Conservation (phyloP, 169 alveolate species). For the Perkinsus marinus region DNA sequence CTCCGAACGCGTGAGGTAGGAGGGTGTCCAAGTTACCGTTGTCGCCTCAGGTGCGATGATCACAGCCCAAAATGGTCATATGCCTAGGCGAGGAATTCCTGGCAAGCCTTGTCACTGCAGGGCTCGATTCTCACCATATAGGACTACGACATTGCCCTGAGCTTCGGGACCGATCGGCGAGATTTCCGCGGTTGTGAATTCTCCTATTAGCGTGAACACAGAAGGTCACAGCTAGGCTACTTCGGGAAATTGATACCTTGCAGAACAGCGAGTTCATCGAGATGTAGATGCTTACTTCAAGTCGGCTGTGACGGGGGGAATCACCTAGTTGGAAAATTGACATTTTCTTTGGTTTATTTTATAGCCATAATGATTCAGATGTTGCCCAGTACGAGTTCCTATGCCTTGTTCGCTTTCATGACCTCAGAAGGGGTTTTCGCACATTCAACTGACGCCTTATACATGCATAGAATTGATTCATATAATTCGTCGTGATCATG, state of each 20-base stretch:
- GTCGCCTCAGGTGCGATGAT: neutral
- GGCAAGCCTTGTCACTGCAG: no score
- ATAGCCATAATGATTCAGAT: neutral
- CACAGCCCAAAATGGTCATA: neutral
- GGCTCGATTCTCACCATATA: no score
- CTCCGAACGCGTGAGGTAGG: neutral
- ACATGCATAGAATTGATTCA: no score
- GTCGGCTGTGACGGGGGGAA: neutral
- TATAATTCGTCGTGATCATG: neutral
- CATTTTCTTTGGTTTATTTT: neutral
- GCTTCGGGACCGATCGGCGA: no score
- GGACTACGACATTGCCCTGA: no score
- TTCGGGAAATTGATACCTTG: no score
- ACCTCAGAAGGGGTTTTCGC: neutral
- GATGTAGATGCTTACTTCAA: neutral
- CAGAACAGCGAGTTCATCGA: neutral
- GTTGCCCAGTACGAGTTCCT: neutral
- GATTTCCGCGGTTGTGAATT: no score
- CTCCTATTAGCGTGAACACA: no score
- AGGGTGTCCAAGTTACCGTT: neutral
- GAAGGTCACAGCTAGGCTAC: no score
- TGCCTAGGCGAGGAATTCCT: no score
- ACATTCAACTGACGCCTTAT: neutral
- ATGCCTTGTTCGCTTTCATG: neutral
- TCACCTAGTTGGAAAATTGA: neutral